phyloP scores from a whole-genome alignment of 805 yeast species.

The Nakazawaea molendinolei region DNA sequence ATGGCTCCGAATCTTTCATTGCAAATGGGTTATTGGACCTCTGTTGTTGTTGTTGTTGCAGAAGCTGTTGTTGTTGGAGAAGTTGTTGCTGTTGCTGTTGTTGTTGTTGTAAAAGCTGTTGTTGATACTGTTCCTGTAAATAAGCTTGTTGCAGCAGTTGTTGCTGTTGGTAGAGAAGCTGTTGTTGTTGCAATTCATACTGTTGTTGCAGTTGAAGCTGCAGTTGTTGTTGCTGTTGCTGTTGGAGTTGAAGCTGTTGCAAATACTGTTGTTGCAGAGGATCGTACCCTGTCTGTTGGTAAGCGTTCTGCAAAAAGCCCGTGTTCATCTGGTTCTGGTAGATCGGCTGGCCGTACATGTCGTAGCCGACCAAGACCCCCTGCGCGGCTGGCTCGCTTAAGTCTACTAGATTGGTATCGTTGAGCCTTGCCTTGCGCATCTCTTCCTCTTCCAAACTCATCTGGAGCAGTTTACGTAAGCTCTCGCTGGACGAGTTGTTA shows the following conservation, averaged over 20 bases:
- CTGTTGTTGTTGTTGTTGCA: conserved; percentile 30
- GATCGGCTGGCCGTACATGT: conserved; percentile 64
- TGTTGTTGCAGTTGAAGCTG: conserved; percentile 14
- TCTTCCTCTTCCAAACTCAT: conserved; percentile 75
- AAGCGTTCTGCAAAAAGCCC: conserved; percentile 44
- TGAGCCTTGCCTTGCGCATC: conserved; percentile 39
- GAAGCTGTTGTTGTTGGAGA: conserved; percentile 17
- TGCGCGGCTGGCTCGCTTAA: conserved; percentile 42
- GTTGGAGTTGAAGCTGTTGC: conserved; percentile 14
- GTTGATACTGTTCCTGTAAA: conserved; percentile 12
- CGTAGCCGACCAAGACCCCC: conserved; percentile 33
- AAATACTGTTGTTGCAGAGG: conserved; percentile 13
- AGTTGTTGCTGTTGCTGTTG: conserved; percentile 17
- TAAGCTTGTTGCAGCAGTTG: conserved; percentile 17
- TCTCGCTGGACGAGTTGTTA: conserved; percentile 47
- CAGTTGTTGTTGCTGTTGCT: conserved; percentile 18
- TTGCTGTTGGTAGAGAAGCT: conserved; percentile 17
- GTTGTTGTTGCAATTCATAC: conserved; percentile 15
- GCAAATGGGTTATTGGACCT: conserved; percentile 76
- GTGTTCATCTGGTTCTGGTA: conserved; percentile 45
- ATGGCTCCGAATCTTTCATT: conserved; percentile 17
- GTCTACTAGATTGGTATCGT: conserved; percentile 45
- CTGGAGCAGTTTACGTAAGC: conserved; percentile 61
- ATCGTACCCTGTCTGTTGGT: conserved; percentile 20
- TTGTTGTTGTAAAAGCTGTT: conserved; percentile 7